Conservation (phyloP, 208 protist species). For the Leishmania tropica region DNA sequence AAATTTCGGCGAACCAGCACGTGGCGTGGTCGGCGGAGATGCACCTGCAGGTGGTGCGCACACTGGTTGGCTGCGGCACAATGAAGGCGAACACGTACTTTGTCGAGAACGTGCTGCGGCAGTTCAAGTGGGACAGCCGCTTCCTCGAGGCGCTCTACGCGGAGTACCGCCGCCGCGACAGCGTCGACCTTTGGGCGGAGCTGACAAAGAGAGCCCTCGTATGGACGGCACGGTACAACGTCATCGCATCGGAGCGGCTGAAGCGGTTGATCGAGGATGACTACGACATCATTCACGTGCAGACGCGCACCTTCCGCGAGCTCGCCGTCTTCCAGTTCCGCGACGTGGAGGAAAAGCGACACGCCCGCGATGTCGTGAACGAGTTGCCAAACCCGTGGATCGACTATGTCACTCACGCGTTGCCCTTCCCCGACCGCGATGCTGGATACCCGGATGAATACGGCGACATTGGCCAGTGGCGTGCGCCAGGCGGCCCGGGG, state of each 20-base stretch:
- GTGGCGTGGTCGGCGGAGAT: conserved; percentile 87
- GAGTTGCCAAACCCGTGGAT: conserved; percentile 91
- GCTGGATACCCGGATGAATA: conserved; percentile 92
- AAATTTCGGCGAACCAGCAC: conserved; percentile 77
- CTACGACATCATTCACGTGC: conserved; percentile 86
- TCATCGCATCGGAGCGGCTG: conserved; percentile 72
- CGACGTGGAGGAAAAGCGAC: conserved; percentile 84
- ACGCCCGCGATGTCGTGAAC: conserved; percentile 67
- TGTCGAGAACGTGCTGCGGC: conserved; percentile 87
- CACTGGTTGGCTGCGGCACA: conserved; percentile 82
- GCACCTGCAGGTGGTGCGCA: conserved; percentile 83
- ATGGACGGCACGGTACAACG: conserved; percentile 89
- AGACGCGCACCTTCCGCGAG: conserved; percentile 90
- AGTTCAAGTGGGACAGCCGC: conserved; percentile 77
- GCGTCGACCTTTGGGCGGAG: conserved; percentile 83
- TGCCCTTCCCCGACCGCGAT: conserved; percentile 91
- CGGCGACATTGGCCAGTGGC: conserved; percentile 92
- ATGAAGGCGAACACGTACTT: conserved; percentile 93
- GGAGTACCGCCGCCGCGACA: conserved; percentile 89
- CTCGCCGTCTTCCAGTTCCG: conserved; percentile 92
- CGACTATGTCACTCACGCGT: conserved; percentile 88
- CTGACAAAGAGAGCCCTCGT: conserved; percentile 91
- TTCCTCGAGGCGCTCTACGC: conserved; percentile 88
- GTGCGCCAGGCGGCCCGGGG: conserved; percentile 79
- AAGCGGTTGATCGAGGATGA: conserved; percentile 90